Evolutionary conservation across 2,329 filamentous ascomycete species (phyloP), one percentile per base, ranked within the genome.

Genomic region (Colletotrichum tamarilloi): DNA sequence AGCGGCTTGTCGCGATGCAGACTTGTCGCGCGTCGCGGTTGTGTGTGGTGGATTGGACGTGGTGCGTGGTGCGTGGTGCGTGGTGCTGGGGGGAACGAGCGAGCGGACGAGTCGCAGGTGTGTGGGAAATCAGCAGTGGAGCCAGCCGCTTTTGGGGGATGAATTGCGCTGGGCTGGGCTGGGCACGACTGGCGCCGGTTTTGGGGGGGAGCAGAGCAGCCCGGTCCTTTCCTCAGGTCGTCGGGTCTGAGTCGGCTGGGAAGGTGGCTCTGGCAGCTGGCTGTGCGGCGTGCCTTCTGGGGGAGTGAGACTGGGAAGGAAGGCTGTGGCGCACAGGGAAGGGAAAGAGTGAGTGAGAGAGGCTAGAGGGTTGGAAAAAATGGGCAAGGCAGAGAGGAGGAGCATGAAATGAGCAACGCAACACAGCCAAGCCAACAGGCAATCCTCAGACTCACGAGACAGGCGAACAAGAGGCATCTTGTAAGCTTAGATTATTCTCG

Each of bases 41-140:
- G 63, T 64, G 53, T 67, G 52, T 49, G 60, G 81, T 83, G 82
- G 42, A 49, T 22, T 49, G 42, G 80, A 82, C 53, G 57, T 68
- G 71, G 55, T 72, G 62, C 35, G 53, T 67, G 63, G 84, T 85
- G 30, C 49, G 30, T 35, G 46, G 62, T 65, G 62, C 49, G 14
- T 38, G 26, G 38, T 65, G 57, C 57, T 67, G 46, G 59, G 59
- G 65, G 70, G 60, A 62, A 38, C 60, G 70, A 73, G 67, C 53
- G 70, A 64, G 35, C 53, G 63, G 30, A 59, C 70, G 70, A 70
- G 70, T 70, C 56, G 67, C 67, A 56, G 70, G 55, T 63, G 52
- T 55, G 53, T 65, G 67, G 55, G 56, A 66, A 73, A 73, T 70
- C 67, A 70, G 70, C 35, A 70, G 70, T 73, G 70, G 70, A 73